Base-by-base conservation (phyloP, 1,139 yeast species). In the Taiozyma sp. region DNA sequence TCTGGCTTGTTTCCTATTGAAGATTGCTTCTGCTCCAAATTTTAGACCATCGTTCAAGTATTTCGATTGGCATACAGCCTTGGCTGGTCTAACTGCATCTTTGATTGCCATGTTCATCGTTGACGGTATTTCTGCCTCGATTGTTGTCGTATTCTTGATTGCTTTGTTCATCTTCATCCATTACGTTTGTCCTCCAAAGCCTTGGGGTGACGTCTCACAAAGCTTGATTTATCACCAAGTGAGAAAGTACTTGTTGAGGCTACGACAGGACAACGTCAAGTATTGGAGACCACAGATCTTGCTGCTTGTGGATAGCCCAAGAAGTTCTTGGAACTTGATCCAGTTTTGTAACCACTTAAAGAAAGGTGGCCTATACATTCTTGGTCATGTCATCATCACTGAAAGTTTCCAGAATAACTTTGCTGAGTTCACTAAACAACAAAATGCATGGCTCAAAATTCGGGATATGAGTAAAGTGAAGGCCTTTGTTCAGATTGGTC, bases 131-230 rank as follows among this genome's bases (percentile, higher is more conserved):
- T 86, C 95, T 3, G 98, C 99, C 0, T 75, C 89, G 1, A 74
- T 85, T 29, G 85, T 91, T 49, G 80, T 90, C 43, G 70, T 84
- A 8, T 79, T 85, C 50, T 74, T 90, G 60, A 68, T 81, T 47
- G 71, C 83, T 28, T 69, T 93, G 45, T 87, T 93, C 59, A 65
- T 89, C 50, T 67, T 86, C 52, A 93, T 93, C 55, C 98, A 93
- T 66, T 89, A 90, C 62, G 77, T 83, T 52, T 86, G 97, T 2
- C 97, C 97, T 3, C 97, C 98, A 6, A 90, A 89, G 65, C 86
- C 90, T 40, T 93, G 97, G 88, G 99, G 99, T 35, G 99, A 93
- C 69, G 97, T 93, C 29, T 90, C 98, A 2, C 98, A 93, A 68
- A 80, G 90, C 45, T 75, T 93, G 56, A 91, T 93, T 49, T 93